Percentiles rank a stretch among this genome's conserved stretches.
phyloP scores from a whole-genome alignment of 2,329 filamentous ascomycete genomes.

The Colletotrichum ledebouriae region DNA sequence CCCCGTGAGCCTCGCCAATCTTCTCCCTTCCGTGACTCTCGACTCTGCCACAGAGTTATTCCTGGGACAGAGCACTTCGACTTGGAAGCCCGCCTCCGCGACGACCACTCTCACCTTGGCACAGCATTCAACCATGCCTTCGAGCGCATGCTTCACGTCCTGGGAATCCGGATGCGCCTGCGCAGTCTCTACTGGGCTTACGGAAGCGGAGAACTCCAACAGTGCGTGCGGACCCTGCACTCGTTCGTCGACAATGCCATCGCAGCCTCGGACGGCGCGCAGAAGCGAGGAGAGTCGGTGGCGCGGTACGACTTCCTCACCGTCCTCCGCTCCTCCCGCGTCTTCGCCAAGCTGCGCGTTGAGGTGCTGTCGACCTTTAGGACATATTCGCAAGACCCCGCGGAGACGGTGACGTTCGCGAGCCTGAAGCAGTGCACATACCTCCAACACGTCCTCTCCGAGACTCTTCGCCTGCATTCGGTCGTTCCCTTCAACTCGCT shows the following conservation, averaged over 20 bases:
- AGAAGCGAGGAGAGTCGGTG: conserved; percentile 15
- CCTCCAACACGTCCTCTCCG: conserved; percentile 46
- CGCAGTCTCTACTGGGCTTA: conserved; percentile 35
- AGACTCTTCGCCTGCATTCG: conserved; percentile 52
- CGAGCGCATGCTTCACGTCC: conserved; percentile 30
- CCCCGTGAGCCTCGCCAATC: conserved; percentile 26
- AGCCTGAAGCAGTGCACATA: conserved; percentile 45
- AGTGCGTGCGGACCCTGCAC: conserved; percentile 30
- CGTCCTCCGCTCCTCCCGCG: conserved; percentile 35
- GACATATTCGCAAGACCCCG: neutral
- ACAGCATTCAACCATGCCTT: conserved; percentile 37
- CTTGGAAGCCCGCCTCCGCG: conserved; percentile 18
- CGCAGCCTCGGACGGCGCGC: conserved; percentile 27
- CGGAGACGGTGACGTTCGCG: conserved; percentile 37
- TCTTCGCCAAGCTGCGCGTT: conserved; percentile 40
- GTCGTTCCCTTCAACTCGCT: conserved; percentile 52
- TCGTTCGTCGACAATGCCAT: conserved; percentile 42
- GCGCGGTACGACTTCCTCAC: conserved; percentile 42
- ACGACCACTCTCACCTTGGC: conserved; percentile 25
- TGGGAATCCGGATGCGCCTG: conserved; percentile 34
- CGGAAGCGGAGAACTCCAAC: neutral
- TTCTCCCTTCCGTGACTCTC: conserved; percentile 28
- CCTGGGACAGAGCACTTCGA: conserved; percentile 34
- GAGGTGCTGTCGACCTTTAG: conserved; percentile 38
- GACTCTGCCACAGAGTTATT: conserved; percentile 38